Evolutionary conservation across 768 basidiomycete species (phyloP), one percentile per base, ranked within the genome.

Genomic region (Boletus rubescentipes): DNA sequence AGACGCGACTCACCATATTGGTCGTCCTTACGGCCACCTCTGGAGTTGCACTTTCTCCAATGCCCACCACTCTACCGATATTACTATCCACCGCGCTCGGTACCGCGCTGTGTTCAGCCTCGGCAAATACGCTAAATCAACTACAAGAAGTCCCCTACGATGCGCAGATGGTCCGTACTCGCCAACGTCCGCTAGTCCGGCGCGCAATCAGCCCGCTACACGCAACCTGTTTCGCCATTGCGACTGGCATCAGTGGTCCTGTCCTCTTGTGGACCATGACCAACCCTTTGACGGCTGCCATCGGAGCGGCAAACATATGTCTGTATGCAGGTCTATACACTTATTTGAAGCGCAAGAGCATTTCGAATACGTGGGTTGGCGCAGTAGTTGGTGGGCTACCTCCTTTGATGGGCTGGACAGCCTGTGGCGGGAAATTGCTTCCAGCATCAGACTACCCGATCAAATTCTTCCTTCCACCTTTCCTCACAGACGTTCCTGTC

Each of bases 321-420:
- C 82, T 98, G 7, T 99, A 99, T 69, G 90, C 94, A 1, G 93
- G 89, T 0, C 71, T 87, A 30, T 99, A 99, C 72, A 99, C 97
- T 0, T 90, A 87, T 76, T 77, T 94, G 74, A 98, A 99, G 70
- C 81, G 97, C 16, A 85, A 82, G 62, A 84, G 80, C 53, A 76
- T 89, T 6, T 76, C 76, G 59, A 99, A 97, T 68, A 99, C 96
- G 2, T 98, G 95, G 96, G 84, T 95, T 16, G 96, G 96, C 10
- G 80, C 93, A 0, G 77, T 98, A 20, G 96, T 99, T 4, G 97
- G 97, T 31, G 94, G 79, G 1, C 77, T 98, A 5, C 97, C 97
- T 7, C 94, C 96, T 2, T 73, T 99, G 46, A 98, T 99, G 90
- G 97, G 97, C 38, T 99, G 97, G 97, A 86, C 96, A 8, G 97